Evolutionary conservation across 1,139 yeast genomes (phyloP), one percentile per base, ranked within the genome.

Genomic region (Magnusiomyces suaveolens): DNA sequence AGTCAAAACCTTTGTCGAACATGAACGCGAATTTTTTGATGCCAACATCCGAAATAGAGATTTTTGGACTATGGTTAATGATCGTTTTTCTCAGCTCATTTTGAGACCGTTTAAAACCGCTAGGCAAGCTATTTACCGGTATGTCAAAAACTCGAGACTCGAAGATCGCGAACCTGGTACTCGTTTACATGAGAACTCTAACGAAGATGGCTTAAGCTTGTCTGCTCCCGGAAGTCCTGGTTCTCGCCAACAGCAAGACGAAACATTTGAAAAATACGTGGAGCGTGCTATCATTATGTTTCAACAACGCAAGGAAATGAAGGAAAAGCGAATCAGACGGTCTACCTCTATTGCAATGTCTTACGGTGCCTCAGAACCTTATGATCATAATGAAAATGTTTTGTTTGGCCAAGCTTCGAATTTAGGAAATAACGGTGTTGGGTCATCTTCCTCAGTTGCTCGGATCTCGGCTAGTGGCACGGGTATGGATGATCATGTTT

Each of bases 281-380:
- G 44, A 38, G 6, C 32, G 44, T 6, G 51, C 51, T 23, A 33
- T 48, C 24, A 12, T 20, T 2, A 48, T 48, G 51, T 48, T 48
- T 24, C 51, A 48, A 18, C 26, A 38, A 8, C 43, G 51, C 10
- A 48, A 48, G n/a, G 51, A 48, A 2, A 48, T 48, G 51, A 48
- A 48, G 44, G 51, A 48, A 36, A 48, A 48, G 33, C 43, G 51
- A 24, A 48, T 48, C n/a, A 48, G 38, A 18, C 43, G 51, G 4
- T 48, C 51, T 1, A 48, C 44, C 23, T 38, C 43, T 21, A 29
- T 46, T 25, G 44, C 44, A 6, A 41, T 41, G 44, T 20, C 44
- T 41, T 41, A 41, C 20, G 44, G 44, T 4, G 8, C 44, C 4
- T 4, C 44, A 20, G 4, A 24, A 6, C n/a, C 25, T 41, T 36